Percentiles rank a stretch among this genome's conserved stretches.
Evolutionary conservation across 2,329 filamentous ascomycete genomes (phyloP).

Genomic region (Colletotrichum gigasporum): DNA sequence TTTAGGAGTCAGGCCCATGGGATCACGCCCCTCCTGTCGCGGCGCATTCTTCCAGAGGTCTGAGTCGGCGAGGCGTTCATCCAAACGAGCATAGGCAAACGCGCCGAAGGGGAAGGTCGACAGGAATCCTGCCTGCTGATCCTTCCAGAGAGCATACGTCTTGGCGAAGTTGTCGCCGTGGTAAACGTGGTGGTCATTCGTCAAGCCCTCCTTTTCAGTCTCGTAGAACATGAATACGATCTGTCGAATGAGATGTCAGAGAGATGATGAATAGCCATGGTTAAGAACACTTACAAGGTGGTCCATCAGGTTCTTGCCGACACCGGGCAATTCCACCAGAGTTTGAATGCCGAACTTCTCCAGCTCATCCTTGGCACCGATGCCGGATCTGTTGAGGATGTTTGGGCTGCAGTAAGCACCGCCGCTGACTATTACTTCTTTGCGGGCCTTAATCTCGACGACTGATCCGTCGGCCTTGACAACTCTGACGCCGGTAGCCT

Average conservation of each 20-base stretch:
- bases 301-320: constrained; percentile 61
- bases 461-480: constrained; percentile 49
- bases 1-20: constrained; percentile 65
- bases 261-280: neutral
- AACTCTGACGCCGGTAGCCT: constrained; percentile 52
- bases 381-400: constrained; percentile 62
- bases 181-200: constrained; percentile 63
- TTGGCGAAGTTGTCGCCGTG: constrained; percentile 60
- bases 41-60: constrained; percentile 63
- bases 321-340: constrained; percentile 54
- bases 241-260: constrained; percentile 36
- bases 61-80: constrained; percentile 64
- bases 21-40: constrained; percentile 62
- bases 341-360: constrained; percentile 51
- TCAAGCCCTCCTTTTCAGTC: constrained; percentile 59
- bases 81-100: constrained; percentile 70
- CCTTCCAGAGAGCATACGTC: constrained; percentile 64
- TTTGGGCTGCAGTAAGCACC: constrained; percentile 62
- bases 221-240: constrained; percentile 71
- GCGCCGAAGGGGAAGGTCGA: constrained; percentile 71
- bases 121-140: constrained; percentile 65
- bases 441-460: constrained; percentile 46
- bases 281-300: constrained; percentile 48
- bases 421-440: constrained; percentile 52
- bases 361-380: constrained; percentile 54